These are phyloP conservation scores for Pholiota molesta DNA, from an alignment of 768 basidiomycete genomes.

Conservation along the genomic window DNA sequence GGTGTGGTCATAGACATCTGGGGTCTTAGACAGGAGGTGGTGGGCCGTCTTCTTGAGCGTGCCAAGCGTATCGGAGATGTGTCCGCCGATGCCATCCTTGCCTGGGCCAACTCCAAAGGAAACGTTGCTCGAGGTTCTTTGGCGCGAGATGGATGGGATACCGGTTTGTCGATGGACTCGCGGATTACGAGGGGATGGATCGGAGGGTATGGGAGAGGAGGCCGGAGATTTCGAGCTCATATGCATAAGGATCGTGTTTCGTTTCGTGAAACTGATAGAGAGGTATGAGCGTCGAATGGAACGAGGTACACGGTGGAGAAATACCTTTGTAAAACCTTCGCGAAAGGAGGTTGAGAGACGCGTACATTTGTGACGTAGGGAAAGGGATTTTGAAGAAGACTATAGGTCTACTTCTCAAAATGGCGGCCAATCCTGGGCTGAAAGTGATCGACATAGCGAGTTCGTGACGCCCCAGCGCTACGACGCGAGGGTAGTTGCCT, in stretches of 20 bases:
- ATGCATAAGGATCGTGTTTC: neutral
- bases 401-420: too few relatives aligned
- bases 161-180: slow-evolving; percentile 9
- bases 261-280: neutral
- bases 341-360: neutral
- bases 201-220: neutral
- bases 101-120: neutral
- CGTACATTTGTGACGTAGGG: neutral
- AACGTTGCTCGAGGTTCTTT: neutral
- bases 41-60: slow-evolving; percentile 11
- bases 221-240: neutral
- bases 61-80: neutral
- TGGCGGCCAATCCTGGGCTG: too few relatives aligned
- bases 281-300: neutral
- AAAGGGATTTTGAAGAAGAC: neutral
- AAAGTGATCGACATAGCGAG: too few relatives aligned
- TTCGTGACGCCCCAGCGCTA: too few relatives aligned
- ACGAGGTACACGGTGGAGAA: too few relatives aligned
- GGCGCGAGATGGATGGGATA: slow-evolving; percentile 8
- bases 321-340: neutral
- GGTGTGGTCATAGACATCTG: neutral
- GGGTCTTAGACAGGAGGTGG: slow-evolving; percentile 11
- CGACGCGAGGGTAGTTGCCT: too few relatives aligned
- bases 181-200: slow-evolving; percentile 9
- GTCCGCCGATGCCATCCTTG: neutral